A percentile compares a stretch with the other conserved stretches of the same genome.
These are phyloP conservation scores for Podila epicladia DNA, from an alignment of 192 early-diverging fungal genomes.

Conservation along the genomic window DNA sequence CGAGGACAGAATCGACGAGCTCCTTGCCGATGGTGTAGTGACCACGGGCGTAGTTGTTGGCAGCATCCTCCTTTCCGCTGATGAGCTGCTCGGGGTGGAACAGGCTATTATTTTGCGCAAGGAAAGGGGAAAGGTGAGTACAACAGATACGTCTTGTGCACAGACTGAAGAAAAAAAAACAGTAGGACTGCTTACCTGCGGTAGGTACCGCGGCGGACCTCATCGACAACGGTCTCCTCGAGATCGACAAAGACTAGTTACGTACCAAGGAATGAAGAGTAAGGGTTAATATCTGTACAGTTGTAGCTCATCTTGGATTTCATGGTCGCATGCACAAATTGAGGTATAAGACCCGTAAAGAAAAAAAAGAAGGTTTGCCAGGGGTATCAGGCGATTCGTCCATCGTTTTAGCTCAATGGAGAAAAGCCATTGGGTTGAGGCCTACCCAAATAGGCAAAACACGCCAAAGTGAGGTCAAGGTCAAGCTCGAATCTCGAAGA, in stretches of 20 bases:
- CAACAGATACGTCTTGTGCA: neutral
- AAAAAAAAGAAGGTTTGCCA: conserved; percentile 5
- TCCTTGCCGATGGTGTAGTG: conserved; percentile 99
- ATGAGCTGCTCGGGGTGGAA: conserved; percentile 94
- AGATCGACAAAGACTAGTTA: conserved; percentile 93
- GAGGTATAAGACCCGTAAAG: too few species aligned
- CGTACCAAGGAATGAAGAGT: too few species aligned
- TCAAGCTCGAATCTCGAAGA: neutral
- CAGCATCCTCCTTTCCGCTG: conserved; percentile 99
- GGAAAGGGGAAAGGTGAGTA: neutral
- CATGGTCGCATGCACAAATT: too few species aligned
- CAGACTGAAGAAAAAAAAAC: too few species aligned
- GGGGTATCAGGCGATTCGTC: conserved; percentile 2
- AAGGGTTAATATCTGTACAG: too few species aligned
- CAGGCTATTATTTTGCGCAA: conserved; percentile 18
- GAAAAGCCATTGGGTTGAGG: neutral
- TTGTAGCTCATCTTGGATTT: too few species aligned
- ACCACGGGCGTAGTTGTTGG: conserved; percentile 99
- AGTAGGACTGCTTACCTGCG: conserved; percentile 65
- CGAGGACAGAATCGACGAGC: conserved; percentile 96
- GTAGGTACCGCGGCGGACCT: conserved; percentile 99
- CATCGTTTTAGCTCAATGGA: neutral
- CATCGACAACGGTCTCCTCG: conserved; percentile 97
- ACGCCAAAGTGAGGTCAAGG: too few species aligned
- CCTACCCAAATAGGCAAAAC: too few species aligned